These are phyloP conservation scores for Huntiella bhutanensis DNA, from an alignment of 2,329 filamentous ascomycete species.

Conservation along the genomic window DNA sequence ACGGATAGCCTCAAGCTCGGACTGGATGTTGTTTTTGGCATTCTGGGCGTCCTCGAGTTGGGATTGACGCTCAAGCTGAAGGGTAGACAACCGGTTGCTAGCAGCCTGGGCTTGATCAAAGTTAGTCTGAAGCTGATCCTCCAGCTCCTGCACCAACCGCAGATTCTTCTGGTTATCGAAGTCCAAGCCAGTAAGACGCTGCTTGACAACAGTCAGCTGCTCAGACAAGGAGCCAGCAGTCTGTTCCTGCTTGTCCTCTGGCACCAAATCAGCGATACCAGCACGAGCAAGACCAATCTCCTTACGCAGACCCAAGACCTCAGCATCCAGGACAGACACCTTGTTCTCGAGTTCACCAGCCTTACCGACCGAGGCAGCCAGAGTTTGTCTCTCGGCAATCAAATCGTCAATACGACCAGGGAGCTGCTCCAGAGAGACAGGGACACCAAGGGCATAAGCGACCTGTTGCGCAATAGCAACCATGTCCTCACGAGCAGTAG, in stretches of 20 bases:
- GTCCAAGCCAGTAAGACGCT: constrained; percentile 43
- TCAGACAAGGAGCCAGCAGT: constrained; percentile 31
- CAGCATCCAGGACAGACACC: constrained; percentile 35
- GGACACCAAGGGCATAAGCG: constrained; percentile 37
- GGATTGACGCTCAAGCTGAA: constrained; percentile 54
- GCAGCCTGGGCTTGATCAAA: constrained; percentile 81
- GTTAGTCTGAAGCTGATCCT: constrained; percentile 87
- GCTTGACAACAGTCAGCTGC: constrained; percentile 42
- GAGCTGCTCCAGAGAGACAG: constrained; percentile 50
- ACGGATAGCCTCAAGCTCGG: constrained; percentile 46
- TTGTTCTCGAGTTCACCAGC: constrained; percentile 32
- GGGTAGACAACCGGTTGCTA: constrained; percentile 68
- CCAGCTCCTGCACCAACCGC: constrained; percentile 80
- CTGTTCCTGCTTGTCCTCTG: constrained; percentile 26
- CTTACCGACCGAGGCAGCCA: constrained; percentile 13
- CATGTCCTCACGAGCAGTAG: constrained; percentile 46
- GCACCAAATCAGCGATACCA: constrained; percentile 33
- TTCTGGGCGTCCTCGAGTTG: constrained; percentile 64
- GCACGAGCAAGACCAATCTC: constrained; percentile 43
- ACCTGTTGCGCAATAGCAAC: constrained; percentile 46
- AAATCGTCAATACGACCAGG: constrained; percentile 41
- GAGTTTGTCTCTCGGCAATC: constrained; percentile 32
- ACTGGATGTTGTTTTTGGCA: constrained; percentile 41
- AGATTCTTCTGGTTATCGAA: constrained; percentile 74
- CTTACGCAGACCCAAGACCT: constrained; percentile 39